Base-by-base conservation (phyloP, 257 asterid genomes). In the Ilex aquifolium region DNA sequence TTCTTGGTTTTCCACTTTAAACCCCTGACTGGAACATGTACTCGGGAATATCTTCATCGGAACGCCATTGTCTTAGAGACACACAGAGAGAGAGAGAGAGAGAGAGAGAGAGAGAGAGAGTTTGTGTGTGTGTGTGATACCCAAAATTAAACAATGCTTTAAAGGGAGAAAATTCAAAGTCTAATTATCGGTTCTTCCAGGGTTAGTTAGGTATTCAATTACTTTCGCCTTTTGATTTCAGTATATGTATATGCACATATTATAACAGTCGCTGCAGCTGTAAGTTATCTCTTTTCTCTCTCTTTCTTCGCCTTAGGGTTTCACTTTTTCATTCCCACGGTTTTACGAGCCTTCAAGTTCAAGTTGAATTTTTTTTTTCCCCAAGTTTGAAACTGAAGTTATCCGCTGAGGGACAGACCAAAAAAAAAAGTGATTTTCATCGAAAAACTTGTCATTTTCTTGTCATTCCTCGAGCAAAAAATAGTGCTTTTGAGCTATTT, bases 251-350 rank as follows among this genome's bases (percentile, higher is more conserved):
- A 14, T 11, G 14, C 13, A 14, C 51, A 59, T 16, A 14, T 40
- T 65, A 70, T 56, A 75, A 70, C 87, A 75, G 80, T 77, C 66
- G 73, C 74, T 75, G 79, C 74, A 64, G 44, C 74, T 62, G 80
- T 70, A 77, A 75, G 83, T 74, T 77, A 72, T 65, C 79, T 77
- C 74, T 64, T 16, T 73, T 49, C 69, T 17, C 72, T 72, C 64
- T 39, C 74, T 82, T 82, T 78, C 85, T 73, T 76, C 56, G 67
- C 30, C 63, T 69, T 72, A 68, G 85, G 85, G 77, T 72, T 76
- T 81, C n/a, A 14, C 52, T 14, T 53, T 53, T 53, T n/a, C 10
- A 2, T 17, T 7, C 15, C 29, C 30, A 14, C 57, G 31, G 57
- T 6, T 7, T 53, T 3, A 15, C 30, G 29, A 53, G 30, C 11